These are phyloP conservation scores for Aspergillus bridgeri DNA, from an alignment of 495 filamentous ascomycete species.

Conservation along the genomic window DNA sequence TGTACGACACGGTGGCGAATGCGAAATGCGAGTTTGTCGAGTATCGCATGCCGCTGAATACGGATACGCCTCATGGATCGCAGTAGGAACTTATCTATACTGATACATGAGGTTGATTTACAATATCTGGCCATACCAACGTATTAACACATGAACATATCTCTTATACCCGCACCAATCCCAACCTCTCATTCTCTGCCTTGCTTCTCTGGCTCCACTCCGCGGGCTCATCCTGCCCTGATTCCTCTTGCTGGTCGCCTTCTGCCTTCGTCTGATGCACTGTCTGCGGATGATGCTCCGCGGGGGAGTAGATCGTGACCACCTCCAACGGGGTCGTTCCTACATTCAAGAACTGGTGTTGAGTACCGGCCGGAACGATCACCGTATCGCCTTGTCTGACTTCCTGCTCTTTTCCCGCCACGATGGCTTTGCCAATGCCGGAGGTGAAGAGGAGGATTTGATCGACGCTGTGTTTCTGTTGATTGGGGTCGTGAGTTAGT, in stretches of 20 bases:
- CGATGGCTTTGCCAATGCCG: slow-evolving; percentile 53
- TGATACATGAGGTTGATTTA: no score
- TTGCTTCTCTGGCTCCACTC: slow-evolving; percentile 54
- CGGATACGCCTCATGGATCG: background rate
- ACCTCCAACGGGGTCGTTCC: slow-evolving; percentile 51
- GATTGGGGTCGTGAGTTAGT: no score
- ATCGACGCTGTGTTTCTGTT: slow-evolving; percentile 52
- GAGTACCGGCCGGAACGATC: slow-evolving; percentile 61
- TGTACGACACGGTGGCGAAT: background rate
- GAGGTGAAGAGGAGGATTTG: slow-evolving; percentile 63
- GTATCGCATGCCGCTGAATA: background rate
- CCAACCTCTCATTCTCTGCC: slow-evolving; percentile 54
- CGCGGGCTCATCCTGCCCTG: slow-evolving; percentile 58
- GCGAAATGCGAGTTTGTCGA: background rate
- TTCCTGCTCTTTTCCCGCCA: slow-evolving; percentile 56
- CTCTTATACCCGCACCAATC: slow-evolving; percentile 42
- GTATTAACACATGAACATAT: background rate
- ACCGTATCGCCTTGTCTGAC: slow-evolving; percentile 59
- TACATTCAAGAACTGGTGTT: slow-evolving; percentile 65
- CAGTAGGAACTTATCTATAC: no score
- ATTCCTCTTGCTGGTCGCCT: slow-evolving; percentile 57
- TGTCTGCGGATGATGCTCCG: slow-evolving; percentile 54
- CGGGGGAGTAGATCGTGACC: slow-evolving; percentile 60
- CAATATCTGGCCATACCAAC: no score
- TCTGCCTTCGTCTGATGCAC: slow-evolving; percentile 62